A percentile compares a stretch with the other conserved stretches of the same genome.
Conservation (phyloP, 176 grass and related monocot genomes). For the Musa beccarii region DNA sequence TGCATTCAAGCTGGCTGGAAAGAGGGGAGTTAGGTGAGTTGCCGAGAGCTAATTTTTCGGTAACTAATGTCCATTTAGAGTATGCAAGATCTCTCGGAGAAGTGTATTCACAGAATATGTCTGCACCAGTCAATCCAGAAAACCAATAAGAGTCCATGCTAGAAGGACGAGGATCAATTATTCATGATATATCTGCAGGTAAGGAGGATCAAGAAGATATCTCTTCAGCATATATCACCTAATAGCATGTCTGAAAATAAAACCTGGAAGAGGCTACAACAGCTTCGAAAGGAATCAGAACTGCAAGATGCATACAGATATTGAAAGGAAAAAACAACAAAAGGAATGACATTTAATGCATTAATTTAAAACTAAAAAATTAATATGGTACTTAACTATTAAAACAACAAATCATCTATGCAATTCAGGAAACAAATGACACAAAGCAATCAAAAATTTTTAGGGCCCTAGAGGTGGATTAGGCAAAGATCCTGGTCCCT, state of each 20-base stretch:
- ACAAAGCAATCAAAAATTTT: too few species aligned
- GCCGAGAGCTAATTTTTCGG: slow-evolving; percentile 39
- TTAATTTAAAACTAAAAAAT: background rate
- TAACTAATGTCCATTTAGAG: slow-evolving; percentile 31
- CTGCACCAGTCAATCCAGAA: slow-evolving; percentile 41
- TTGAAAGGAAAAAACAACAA: background rate
- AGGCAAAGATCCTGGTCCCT: too few species aligned
- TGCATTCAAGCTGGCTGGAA: slow-evolving; percentile 49
- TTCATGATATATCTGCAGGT: slow-evolving; percentile 45
- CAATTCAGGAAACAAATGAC: too few species aligned
- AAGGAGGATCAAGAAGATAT: background rate
- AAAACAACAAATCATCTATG: too few species aligned
- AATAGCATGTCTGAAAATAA: background rate
- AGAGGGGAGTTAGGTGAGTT: slow-evolving; percentile 68
- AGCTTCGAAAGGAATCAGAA: background rate
- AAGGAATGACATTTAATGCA: background rate
- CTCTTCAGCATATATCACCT: background rate
- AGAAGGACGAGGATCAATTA: slow-evolving; percentile 49
- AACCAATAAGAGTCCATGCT: slow-evolving; percentile 89
- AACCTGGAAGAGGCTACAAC: background rate
- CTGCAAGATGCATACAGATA: background rate
- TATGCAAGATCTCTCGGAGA: slow-evolving; percentile 34
- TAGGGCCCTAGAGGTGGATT: too few species aligned
- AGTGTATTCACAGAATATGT: slow-evolving; percentile 34
- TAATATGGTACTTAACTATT: background rate